Evolutionary conservation across 805 yeast species (phyloP).

Genomic region (Pichia membranifaciens): DNA sequence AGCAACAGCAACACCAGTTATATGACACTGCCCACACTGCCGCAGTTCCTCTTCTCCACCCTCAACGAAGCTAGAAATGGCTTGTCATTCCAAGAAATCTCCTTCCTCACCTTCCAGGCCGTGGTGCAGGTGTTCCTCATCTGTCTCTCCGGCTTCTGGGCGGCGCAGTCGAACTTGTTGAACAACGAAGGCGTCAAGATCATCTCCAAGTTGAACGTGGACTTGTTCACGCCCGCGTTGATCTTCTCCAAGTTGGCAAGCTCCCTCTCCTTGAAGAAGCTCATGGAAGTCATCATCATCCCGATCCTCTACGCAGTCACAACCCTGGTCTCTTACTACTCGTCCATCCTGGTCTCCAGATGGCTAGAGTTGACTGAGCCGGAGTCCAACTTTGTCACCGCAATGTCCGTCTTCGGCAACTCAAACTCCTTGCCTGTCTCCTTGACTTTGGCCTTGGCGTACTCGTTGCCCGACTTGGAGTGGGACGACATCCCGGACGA

Average conservation of each 20-base stretch:
- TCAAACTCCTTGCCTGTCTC: constrained; percentile 94
- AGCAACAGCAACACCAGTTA: neutral
- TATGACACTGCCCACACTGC: constrained; percentile 3
- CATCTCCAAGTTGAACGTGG: constrained; percentile 75
- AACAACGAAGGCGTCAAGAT: constrained; percentile 70
- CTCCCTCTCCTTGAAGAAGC: constrained; percentile 64
- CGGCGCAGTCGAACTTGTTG: constrained; percentile 68
- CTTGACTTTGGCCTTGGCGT: constrained; percentile 70
- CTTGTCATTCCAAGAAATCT: constrained; percentile 30
- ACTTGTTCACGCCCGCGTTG: constrained; percentile 90
- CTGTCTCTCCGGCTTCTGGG: constrained; percentile 79
- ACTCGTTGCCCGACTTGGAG: constrained; percentile 65
- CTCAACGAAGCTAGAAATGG: constrained; percentile 8
- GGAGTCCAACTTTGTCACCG: constrained; percentile 87
- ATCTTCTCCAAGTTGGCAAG: constrained; percentile 76
- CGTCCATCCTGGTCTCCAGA: constrained; percentile 52
- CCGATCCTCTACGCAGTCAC: constrained; percentile 80
- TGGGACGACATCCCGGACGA: constrained; percentile 73
- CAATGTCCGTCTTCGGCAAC: constrained; percentile 96
- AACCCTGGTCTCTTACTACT: constrained; percentile 66
- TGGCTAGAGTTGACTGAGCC: constrained; percentile 56
- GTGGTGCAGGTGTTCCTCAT: constrained; percentile 85
- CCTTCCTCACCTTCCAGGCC: constrained; percentile 82
- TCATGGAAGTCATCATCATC: constrained; percentile 74
- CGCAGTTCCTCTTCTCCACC: constrained; percentile 5